Base-by-base conservation (phyloP, 768 basidiomycete genomes). In the Boletus rubescentipes region DNA sequence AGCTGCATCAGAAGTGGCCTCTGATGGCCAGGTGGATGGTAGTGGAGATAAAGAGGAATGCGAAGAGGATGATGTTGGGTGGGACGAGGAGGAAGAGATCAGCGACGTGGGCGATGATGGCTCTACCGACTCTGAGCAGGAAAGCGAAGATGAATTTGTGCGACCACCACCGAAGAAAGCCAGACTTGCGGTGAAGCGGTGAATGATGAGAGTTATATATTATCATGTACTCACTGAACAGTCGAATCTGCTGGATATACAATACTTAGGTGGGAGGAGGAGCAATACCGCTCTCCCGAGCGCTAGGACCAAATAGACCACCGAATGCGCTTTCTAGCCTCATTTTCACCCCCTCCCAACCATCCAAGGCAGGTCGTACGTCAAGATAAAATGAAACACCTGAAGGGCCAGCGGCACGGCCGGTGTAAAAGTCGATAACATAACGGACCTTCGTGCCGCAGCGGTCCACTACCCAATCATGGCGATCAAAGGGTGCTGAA, bases 361-460 rank as follows among this genome's bases (percentile, higher is more conserved):
- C 91, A 66, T 98, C 96, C 44, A 98, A 68, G 9, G 97, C 96
- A 1, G 97, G 97, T 39, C 97, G 81, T 16, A 90, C 93, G 62
- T 99, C 97, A 23, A 99, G 81, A 72, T 86, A 96, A 72, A 99
- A 98, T 0, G 93, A 91, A 14, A 91, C 72, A 51, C 82, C 79
- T 1, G 76, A 63, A 11, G 81, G 62, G 12, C 70, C 74, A 23
- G 74, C 64, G 41, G 70, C 75, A 32, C 83, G 83, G 16, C 96
- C 96, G 4, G 91, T 89, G 75, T 99, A 99, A 72, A 98, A 99
- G 73, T 99, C 97, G 64, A 99, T 97, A 54, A 99, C 85, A 74
- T 99, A 99, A 46, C 96, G 86, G 67, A 93, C 78, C 53, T 83
- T 85, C 9, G 82, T 83, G 6, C 94, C 96, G 67, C 95, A 97